These are phyloP conservation scores for Glebionis coronaria DNA, from an alignment of 129 eudicot genomes.

Conservation along the genomic window DNA sequence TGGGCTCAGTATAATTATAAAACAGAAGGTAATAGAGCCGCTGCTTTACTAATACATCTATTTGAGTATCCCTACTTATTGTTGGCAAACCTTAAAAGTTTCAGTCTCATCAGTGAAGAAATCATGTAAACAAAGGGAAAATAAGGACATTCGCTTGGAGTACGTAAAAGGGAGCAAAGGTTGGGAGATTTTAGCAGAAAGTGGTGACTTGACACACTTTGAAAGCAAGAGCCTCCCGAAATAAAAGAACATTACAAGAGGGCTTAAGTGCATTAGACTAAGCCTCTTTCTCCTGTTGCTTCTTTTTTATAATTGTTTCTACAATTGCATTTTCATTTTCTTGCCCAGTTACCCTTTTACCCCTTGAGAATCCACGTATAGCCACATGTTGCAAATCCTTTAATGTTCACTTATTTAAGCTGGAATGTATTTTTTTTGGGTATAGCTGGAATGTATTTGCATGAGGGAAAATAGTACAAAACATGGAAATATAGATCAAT, in stretches of 20 bases:
- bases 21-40: too few species aligned
- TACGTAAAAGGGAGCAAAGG: not conserved
- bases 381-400: conserved; percentile 79
- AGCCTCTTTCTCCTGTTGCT: conserved; percentile 61
- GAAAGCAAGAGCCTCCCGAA: too few species aligned
- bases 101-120: not conserved
- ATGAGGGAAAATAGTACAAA: not conserved
- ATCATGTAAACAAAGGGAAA: not conserved
- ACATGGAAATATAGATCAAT: not conserved
- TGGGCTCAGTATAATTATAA: too few species aligned
- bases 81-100: too few species aligned
- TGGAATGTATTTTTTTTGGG: too few species aligned
- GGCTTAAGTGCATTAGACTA: conserved; percentile 61
- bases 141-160: not conserved
- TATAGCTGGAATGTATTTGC: too few species aligned
- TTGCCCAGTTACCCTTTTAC: conserved; percentile 41
- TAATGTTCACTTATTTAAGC: conserved; percentile 69
- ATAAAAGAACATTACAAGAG: conserved; percentile 83
- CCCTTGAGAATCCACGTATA: conserved; percentile 42
- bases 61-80: too few species aligned
- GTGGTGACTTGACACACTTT: conserved; percentile 51
- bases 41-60: too few species aligned
- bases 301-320: conserved; percentile 63
- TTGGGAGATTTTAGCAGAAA: not conserved
- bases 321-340: conserved; percentile 46